These are phyloP conservation scores for Haemoproteus tartakovskyi DNA, from an alignment of 169 alveolate species.

Conservation along the genomic window DNA sequence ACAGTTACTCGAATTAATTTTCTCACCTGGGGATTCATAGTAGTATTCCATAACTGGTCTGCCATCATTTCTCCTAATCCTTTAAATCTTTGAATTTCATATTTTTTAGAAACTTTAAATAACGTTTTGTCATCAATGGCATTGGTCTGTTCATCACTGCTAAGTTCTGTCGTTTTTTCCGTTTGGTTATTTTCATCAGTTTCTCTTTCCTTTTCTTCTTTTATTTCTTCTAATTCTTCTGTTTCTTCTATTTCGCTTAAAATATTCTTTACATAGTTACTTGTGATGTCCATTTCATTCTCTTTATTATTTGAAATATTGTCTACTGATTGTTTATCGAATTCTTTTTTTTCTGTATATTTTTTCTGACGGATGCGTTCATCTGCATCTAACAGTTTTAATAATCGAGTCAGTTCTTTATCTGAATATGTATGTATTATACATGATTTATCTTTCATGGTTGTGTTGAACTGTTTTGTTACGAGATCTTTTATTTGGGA, in stretches of 20 bases:
- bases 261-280: background rate
- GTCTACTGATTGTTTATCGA: too few species aligned
- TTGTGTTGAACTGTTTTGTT: constrained; percentile 55
- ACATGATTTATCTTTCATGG: constrained; percentile 66
- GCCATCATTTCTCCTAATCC: constrained; percentile 88
- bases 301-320: background rate
- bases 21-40: constrained; percentile 81
- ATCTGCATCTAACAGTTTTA: constrained; percentile 25
- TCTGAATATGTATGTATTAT: constrained; percentile 62
- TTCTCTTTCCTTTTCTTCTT: background rate
- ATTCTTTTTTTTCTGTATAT: background rate
- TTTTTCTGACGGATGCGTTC: background rate
- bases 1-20: constrained; percentile 75
- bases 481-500: constrained; percentile 27
- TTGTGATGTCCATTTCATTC: background rate
- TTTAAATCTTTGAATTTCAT: constrained; percentile 78
- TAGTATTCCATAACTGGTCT: constrained; percentile 81
- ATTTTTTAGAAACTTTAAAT: constrained; percentile 39
- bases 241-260: background rate
- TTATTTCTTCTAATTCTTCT: background rate
- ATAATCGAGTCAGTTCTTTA: constrained; percentile 14
- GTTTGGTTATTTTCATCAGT: background rate
- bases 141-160: background rate
- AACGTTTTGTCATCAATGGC: background rate
- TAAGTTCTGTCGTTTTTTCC: background rate